phyloP scores from a whole-genome alignment of 352 stramenopile genomes.

The Pythium diclinum region DNA sequence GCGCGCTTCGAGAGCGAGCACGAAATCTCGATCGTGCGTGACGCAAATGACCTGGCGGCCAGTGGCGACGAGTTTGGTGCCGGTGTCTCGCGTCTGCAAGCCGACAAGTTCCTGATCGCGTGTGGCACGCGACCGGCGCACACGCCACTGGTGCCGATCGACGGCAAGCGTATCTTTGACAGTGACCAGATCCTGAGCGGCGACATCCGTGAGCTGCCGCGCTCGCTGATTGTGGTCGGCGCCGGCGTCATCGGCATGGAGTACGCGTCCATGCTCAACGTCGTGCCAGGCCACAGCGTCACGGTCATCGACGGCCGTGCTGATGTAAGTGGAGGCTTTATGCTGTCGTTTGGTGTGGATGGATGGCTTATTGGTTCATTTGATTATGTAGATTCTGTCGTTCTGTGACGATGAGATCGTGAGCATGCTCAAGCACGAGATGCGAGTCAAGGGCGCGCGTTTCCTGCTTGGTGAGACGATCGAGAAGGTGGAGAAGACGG shows the following conservation, averaged over 20 bases:
- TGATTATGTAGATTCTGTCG: constrained; percentile 51
- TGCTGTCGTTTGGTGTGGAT: neutral
- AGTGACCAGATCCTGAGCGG: constrained; percentile 79
- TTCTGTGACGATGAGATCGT: constrained; percentile 88
- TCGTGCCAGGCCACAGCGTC: constrained; percentile 82
- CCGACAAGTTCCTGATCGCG: constrained; percentile 81
- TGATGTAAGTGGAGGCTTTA: constrained; percentile 40
- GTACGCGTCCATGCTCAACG: constrained; percentile 90
- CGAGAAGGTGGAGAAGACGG: constrained; percentile 63
- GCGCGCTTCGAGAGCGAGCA: constrained; percentile 72
- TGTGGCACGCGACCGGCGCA: constrained; percentile 83
- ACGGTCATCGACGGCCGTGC: constrained; percentile 81
- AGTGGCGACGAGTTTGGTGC: constrained; percentile 14
- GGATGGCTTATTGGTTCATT: neutral
- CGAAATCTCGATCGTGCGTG: constrained; percentile 59
- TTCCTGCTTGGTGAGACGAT: constrained; percentile 84
- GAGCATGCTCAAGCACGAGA: constrained; percentile 85
- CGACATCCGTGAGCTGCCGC: constrained; percentile 61
- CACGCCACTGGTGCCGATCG: constrained; percentile 71
- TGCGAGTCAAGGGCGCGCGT: constrained; percentile 84
- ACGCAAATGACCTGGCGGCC: constrained; percentile 12
- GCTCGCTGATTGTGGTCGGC: constrained; percentile 77
- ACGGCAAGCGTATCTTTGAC: constrained; percentile 81
- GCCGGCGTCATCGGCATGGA: constrained; percentile 90
- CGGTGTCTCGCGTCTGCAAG: constrained; percentile 42